phyloP scores from a whole-genome alignment of 805 yeast species.

The Ogataea ramenticola region DNA sequence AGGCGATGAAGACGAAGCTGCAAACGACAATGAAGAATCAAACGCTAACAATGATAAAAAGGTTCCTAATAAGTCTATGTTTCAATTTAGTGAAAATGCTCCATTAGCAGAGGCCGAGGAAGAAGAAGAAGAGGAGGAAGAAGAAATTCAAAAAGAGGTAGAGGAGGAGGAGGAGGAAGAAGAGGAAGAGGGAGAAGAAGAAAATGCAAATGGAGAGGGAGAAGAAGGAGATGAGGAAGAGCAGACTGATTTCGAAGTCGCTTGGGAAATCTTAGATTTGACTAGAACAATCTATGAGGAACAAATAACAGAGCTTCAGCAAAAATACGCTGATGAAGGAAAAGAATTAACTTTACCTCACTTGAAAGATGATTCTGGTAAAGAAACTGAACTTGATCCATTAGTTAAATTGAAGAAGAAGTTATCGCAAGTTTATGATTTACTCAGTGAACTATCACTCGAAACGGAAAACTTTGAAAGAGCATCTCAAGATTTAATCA shows the following conservation, averaged over 20 bases:
- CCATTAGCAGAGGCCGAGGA: constrained; percentile 30
- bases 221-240: constrained; percentile 30
- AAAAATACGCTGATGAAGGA: not conserved
- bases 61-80: constrained; percentile 15
- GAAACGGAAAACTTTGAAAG: constrained; percentile 85
- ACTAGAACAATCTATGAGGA: constrained; percentile 61
- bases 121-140: constrained; percentile 24
- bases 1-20: constrained; percentile 19
- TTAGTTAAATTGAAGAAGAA: constrained; percentile 36
- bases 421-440: constrained; percentile 66
- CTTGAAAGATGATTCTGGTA: constrained; percentile 12
- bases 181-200: constrained; percentile 20
- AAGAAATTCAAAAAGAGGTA: constrained; percentile 17
- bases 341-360: constrained; percentile 9
- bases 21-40: constrained; percentile 15
- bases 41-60: constrained; percentile 13
- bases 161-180: constrained; percentile 14
- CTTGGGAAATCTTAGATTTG: constrained; percentile 81
- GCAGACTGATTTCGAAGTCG: constrained; percentile 74
- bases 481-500: constrained; percentile 61
- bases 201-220: constrained; percentile 9
- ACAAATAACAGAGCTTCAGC: constrained; percentile 24
- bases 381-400: constrained; percentile 19
- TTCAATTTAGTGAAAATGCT: constrained; percentile 31
- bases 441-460: constrained; percentile 82